These are phyloP conservation scores for Termitomyces sp. DNA, from an alignment of 768 basidiomycete species.

Conservation along the genomic window DNA sequence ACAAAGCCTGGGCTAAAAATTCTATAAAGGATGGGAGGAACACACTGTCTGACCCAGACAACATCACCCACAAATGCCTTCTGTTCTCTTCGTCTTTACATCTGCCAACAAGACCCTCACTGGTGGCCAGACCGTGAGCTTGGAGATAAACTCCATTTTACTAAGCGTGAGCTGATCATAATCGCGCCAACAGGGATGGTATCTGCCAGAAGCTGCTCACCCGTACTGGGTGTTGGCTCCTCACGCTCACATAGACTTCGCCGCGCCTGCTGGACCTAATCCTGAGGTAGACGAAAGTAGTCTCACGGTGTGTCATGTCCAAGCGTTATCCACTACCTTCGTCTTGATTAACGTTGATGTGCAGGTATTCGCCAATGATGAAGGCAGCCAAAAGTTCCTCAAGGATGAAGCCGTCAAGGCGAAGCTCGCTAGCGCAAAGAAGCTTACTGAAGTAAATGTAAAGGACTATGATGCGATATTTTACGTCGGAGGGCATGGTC, in stretches of 20 bases:
- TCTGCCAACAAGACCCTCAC: conserved; percentile 57
- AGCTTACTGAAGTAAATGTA: conserved; percentile 53
- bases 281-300: conserved; percentile 65
- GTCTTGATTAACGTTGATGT: neutral
- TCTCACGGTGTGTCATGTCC: conserved; percentile 36
- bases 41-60: neutral
- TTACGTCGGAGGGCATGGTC: conserved; percentile 79
- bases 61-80: conserved; percentile 27
- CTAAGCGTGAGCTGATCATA: neutral
- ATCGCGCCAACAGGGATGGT: conserved; percentile 59
- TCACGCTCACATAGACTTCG: conserved; percentile 54
- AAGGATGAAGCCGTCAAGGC: conserved; percentile 47
- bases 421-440: conserved; percentile 55
- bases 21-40: neutral
- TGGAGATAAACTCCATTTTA: no score
- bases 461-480: conserved; percentile 71
- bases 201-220: conserved; percentile 73
- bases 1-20: neutral
- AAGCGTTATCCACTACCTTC: neutral
- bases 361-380: conserved; percentile 50
- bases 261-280: conserved; percentile 59
- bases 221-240: conserved; percentile 59
- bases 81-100: conserved; percentile 73
- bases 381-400: conserved; percentile 55
- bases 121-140: conserved; percentile 48